Conservation (phyloP, 202 grass and related monocot species). For the Bolboschoenoplectus hybrid region DNA sequence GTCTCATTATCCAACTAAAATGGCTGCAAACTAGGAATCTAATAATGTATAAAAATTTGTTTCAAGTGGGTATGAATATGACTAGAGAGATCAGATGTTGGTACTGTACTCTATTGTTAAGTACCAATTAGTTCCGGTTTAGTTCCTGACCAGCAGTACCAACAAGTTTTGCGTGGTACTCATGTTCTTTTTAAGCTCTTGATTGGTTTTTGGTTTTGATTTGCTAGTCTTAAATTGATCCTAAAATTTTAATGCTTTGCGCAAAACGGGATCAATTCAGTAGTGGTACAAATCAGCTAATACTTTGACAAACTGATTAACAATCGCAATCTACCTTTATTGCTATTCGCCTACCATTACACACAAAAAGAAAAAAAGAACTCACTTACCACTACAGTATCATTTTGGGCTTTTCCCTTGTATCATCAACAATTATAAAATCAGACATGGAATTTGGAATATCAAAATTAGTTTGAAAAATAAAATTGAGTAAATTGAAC, state of each 20-base stretch:
- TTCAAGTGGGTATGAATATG: not conserved
- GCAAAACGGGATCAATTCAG: not conserved
- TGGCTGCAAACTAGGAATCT: not conserved
- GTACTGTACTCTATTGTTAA: not conserved
- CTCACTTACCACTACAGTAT: not conserved
- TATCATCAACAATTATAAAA: not conserved
- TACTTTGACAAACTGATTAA: no score
- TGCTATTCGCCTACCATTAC: no score
- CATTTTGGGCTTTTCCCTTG: not conserved
- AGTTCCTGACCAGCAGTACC: not conserved
- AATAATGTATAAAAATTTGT: not conserved
- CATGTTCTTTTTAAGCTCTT: not conserved
- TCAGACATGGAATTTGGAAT: conserved; percentile 28
- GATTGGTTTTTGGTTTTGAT: not conserved
- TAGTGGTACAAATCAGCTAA: no score
- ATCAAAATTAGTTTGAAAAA: not conserved
- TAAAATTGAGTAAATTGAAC: conserved; percentile 36
- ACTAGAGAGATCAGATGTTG: not conserved
- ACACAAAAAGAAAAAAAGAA: no score
- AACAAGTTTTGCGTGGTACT: not conserved
- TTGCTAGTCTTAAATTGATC: not conserved
- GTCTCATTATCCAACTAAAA: not conserved
- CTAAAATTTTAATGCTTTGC: not conserved
- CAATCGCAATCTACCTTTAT: no score
- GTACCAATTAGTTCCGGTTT: not conserved